Evolutionary conservation across 768 basidiomycete genomes (phyloP), one percentile per base, ranked within the genome.

Genomic region (Sarcomyxa edulis): DNA sequence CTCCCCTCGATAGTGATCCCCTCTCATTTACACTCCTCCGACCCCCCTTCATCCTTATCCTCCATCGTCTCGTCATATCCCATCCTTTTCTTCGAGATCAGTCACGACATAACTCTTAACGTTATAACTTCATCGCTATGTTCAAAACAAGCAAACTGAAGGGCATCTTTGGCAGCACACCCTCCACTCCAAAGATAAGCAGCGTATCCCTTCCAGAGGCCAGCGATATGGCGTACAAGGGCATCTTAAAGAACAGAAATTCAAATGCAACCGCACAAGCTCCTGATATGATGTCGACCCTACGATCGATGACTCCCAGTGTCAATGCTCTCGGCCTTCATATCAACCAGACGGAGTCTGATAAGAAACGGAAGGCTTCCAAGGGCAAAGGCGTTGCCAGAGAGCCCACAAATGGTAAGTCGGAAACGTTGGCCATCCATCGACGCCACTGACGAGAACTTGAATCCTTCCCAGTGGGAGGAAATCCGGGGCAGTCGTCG

Each of bases 1-100:
- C 48, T 45, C 28, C 28, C 28, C 28, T 30, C 16, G 28, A n/a
- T 8, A 12, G 28, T 50, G 46, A 44, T 47, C 37, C 44, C 45
- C 32, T 48, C 49, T 21, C 47, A 42, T 43, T 36, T 48, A 35
- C 45, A 57, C 52, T 51, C 55, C 15, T 32, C 12, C 22, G 15
- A n/a, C 22, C n/a, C 6, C 22, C 20, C 30, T 16, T 32, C 24
- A 20, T 33, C 36, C 24, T 14, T 15, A 12, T 38, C 14, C 22
- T 40, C 16, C n/a, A 28, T 38, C 30, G 30, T 16, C 22, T 26
- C 27, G 10, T 34, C 32, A n/a, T 35, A 20, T 20, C 22, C 30
- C 20, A 14, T 7, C 9, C 21, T 6, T 22, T 15, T 11, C 16
- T 21, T 29, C 25, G 22, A 7, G 30, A 31, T 37, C 22, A 14